Percentiles rank a stretch among this genome's conserved stretches.
phyloP scores from a whole-genome alignment of 1,284 basidiomycete species.

The Xerocomus amazonicus region DNA sequence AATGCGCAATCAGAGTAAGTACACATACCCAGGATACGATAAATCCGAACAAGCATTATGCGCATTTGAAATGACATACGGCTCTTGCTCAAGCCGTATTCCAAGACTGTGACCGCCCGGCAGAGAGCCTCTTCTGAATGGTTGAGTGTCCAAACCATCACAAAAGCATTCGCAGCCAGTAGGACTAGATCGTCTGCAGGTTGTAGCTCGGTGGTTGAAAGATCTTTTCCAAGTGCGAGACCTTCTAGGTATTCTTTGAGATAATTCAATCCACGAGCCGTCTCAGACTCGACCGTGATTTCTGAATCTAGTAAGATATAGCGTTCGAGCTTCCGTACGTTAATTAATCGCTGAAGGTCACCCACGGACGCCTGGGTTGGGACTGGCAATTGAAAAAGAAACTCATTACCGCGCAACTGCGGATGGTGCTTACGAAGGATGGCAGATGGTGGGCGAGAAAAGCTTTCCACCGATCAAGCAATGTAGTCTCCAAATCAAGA shows the following conservation, averaged over 20 bases:
- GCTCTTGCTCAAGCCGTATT: constrained; percentile 70
- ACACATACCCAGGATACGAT: constrained; percentile 66
- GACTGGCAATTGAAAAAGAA: constrained; percentile 13
- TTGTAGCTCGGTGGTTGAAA: constrained; percentile 79
- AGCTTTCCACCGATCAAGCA: constrained; percentile 50
- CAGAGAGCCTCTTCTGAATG: constrained; percentile 56
- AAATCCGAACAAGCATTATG: constrained; percentile 72
- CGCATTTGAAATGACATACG: constrained; percentile 75
- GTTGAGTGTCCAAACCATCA: constrained; percentile 60
- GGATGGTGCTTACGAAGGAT: constrained; percentile 44
- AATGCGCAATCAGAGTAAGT: background rate
- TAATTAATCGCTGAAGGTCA: constrained; percentile 61
- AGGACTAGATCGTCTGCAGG: constrained; percentile 83
- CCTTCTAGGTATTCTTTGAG: constrained; percentile 59
- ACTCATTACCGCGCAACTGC: constrained; percentile 9
- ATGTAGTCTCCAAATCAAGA: constrained; percentile 45
- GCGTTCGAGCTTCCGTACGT: constrained; percentile 68
- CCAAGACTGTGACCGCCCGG: constrained; percentile 61
- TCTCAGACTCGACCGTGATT: constrained; percentile 55
- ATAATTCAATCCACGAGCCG: constrained; percentile 48
- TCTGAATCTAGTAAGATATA: constrained; percentile 48
- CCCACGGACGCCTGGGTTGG: constrained; percentile 41
- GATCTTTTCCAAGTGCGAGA: constrained; percentile 59
- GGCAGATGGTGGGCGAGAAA: constrained; percentile 48
- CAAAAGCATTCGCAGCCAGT: constrained; percentile 64